Conservation (phyloP, 140 eudicot genomes). For the Cichorium intybus region DNA sequence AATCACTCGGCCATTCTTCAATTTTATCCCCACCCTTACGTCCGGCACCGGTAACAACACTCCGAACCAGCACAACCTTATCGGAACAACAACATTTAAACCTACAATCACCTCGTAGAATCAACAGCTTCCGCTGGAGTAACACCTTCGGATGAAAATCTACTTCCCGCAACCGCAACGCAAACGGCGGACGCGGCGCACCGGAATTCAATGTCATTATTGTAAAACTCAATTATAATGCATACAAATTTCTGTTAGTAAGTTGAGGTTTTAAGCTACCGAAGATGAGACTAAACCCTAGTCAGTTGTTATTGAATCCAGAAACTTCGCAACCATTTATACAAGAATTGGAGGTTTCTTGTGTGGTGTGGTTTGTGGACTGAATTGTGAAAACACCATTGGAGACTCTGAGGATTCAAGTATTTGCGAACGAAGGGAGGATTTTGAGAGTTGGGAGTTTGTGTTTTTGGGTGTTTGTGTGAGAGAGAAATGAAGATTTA, state of each 20-base stretch:
- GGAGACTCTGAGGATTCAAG: constrained; percentile 8
- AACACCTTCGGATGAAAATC: constrained; percentile 11
- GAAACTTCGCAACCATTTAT: not conserved
- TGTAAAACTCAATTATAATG: not conserved
- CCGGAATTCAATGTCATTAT: constrained; percentile 14
- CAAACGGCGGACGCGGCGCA: constrained; percentile 11
- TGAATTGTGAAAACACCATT: constrained; percentile 1
- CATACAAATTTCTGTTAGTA: constrained; percentile 11
- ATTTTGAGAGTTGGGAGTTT: not conserved
- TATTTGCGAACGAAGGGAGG: not conserved
- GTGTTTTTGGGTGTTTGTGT: constrained; percentile 9
- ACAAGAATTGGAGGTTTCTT: not conserved
- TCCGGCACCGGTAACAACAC: not conserved
- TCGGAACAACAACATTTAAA: constrained; percentile 19
- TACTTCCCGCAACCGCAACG: constrained; percentile 12
- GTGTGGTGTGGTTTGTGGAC: not conserved
- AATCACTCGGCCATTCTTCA: constrained; percentile 13
- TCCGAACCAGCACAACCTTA: constrained; percentile 18
- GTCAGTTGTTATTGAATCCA: not conserved
- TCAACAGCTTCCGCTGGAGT: constrained; percentile 19
- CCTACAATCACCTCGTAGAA: constrained; percentile 7
- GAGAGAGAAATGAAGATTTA: constrained; percentile 9
- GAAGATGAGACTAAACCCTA: constrained; percentile 18
- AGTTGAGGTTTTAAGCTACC: constrained; percentile 11
- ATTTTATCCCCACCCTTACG: constrained; percentile 10